phyloP scores from a whole-genome alignment of 345 rosid species.

The Acer saccharum region DNA sequence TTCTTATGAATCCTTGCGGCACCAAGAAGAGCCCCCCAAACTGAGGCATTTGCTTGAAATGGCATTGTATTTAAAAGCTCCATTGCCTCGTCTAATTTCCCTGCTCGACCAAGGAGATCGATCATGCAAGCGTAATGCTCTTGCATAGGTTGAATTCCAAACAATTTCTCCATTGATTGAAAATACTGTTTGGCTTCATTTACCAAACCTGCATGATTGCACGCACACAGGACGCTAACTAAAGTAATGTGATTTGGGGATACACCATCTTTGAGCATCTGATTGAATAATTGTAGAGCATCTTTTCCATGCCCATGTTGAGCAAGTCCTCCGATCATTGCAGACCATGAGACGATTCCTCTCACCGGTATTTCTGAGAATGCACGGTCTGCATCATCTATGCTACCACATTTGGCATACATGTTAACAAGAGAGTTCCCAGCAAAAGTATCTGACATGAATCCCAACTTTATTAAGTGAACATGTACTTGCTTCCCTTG shows the following conservation, averaged over 20 bases:
- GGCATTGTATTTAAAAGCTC: slow-evolving; percentile 53
- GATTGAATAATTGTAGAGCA: slow-evolving; percentile 42
- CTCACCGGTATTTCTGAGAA: slow-evolving; percentile 50
- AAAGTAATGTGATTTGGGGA: slow-evolving; percentile 62
- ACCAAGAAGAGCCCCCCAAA: slow-evolving; percentile 73
- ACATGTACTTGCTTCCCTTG: slow-evolving; percentile 71
- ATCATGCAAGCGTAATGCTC: slow-evolving; percentile 79
- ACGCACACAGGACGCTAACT: slow-evolving; percentile 59
- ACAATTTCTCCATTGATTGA: slow-evolving; percentile 44
- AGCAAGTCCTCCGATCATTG: slow-evolving; percentile 62
- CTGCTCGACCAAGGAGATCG: slow-evolving; percentile 61
- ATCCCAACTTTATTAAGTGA: slow-evolving; percentile 57
- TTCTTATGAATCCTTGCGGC: slow-evolving; percentile 67
- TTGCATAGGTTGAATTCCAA: slow-evolving; percentile 45
- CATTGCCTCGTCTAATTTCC: slow-evolving; percentile 55
- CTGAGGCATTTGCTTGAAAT: slow-evolving; percentile 47
- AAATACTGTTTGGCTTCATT: slow-evolving; percentile 49
- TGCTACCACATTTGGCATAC: slow-evolving; percentile 71
- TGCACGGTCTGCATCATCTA: slow-evolving; percentile 54
- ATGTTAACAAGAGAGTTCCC: slow-evolving; percentile 68
- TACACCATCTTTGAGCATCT: slow-evolving; percentile 51
- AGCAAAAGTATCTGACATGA: slow-evolving; percentile 50
- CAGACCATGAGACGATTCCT: slow-evolving; percentile 68
- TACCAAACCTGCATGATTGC: slow-evolving; percentile 69
- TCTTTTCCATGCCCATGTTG: slow-evolving; percentile 60